Evolutionary conservation across 129 eudicot genomes (phyloP).

Genomic region (Tagetes patula): DNA sequence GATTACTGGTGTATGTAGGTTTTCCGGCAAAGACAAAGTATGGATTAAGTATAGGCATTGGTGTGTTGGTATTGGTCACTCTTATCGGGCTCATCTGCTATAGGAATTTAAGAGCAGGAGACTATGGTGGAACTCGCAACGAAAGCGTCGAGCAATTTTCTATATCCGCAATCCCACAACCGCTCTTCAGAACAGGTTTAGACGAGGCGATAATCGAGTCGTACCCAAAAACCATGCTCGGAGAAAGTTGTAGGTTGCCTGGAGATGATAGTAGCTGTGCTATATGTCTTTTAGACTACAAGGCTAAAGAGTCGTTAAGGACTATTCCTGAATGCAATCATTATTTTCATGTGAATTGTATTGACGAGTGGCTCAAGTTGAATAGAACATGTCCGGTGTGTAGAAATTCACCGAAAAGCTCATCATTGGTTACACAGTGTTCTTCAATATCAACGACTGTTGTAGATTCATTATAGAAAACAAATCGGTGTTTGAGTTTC

Average conservation of each 20-base stretch:
- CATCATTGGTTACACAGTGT: slow-evolving; percentile 34
- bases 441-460: slow-evolving; percentile 30
- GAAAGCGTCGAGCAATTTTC: slow-evolving; percentile 30
- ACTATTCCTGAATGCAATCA: slow-evolving; percentile 84
- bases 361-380: slow-evolving; percentile 84
- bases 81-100: slow-evolving; percentile 27
- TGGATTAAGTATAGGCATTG: slow-evolving; percentile 38
- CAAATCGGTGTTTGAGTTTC: too few relatives aligned
- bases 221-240: slow-evolving; percentile 45
- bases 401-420: slow-evolving; percentile 57
- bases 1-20: slow-evolving; percentile 17
- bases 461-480: slow-evolving; percentile 16
- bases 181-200: slow-evolving; percentile 33
- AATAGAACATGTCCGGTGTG: slow-evolving; percentile 83
- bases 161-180: slow-evolving; percentile 31
- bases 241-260: slow-evolving; percentile 54
- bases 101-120: slow-evolving; percentile 9
- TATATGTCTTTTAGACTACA: slow-evolving; percentile 75
- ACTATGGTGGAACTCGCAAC: background rate
- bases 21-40: slow-evolving; percentile 28
- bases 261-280: slow-evolving; percentile 52
- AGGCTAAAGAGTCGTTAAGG: slow-evolving; percentile 66
- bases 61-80: slow-evolving; percentile 22
- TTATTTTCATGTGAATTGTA: slow-evolving; percentile 68
- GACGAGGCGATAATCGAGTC: slow-evolving; percentile 51